Percentiles rank a stretch among this genome's conserved stretches.
These are phyloP conservation scores for Penicillium goetzii DNA, from an alignment of 495 filamentous ascomycete genomes.

Conservation along the genomic window DNA sequence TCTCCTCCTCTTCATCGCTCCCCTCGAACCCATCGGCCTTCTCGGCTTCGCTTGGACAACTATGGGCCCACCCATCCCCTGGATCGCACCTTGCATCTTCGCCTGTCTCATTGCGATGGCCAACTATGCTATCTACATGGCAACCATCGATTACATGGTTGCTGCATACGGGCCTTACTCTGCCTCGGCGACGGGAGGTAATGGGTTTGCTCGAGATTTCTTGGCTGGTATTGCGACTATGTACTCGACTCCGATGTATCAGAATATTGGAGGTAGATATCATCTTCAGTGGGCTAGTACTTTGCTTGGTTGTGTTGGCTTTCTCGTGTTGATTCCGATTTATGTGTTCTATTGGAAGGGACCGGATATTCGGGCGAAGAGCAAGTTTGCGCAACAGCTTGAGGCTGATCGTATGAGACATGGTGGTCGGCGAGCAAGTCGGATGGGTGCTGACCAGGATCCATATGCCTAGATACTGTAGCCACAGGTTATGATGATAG, in stretches of 20 bases:
- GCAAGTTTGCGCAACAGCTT: constrained; percentile 48
- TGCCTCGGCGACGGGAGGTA: constrained; percentile 77
- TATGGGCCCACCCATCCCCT: too few species aligned
- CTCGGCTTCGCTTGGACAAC: too few species aligned
- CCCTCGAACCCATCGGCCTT: too few species aligned
- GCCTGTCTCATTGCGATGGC: constrained; percentile 65
- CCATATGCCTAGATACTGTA: constrained; percentile 5
- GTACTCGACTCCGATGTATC: constrained; percentile 36
- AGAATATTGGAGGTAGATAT: too few species aligned
- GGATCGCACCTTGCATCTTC: constrained; percentile 47
- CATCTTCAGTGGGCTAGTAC: constrained; percentile 45
- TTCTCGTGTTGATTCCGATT: constrained; percentile 49
- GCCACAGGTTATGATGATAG: too few species aligned
- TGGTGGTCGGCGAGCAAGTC: constrained; percentile 13
- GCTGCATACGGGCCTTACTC: constrained; percentile 76
- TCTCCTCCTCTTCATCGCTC: too few species aligned
- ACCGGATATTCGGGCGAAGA: constrained; percentile 46
- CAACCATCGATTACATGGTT: constrained; percentile 84
- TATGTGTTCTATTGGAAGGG: constrained; percentile 57
- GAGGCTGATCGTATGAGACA: constrained; percentile 28
- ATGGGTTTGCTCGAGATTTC: constrained; percentile 58
- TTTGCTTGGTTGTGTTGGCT: constrained; percentile 47
- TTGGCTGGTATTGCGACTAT: constrained; percentile 52
- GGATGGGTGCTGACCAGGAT: neutral
- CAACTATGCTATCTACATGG: constrained; percentile 77